These are phyloP conservation scores for Aspergillus clavatus DNA, from an alignment of 2,329 filamentous ascomycete species.

Conservation along the genomic window DNA sequence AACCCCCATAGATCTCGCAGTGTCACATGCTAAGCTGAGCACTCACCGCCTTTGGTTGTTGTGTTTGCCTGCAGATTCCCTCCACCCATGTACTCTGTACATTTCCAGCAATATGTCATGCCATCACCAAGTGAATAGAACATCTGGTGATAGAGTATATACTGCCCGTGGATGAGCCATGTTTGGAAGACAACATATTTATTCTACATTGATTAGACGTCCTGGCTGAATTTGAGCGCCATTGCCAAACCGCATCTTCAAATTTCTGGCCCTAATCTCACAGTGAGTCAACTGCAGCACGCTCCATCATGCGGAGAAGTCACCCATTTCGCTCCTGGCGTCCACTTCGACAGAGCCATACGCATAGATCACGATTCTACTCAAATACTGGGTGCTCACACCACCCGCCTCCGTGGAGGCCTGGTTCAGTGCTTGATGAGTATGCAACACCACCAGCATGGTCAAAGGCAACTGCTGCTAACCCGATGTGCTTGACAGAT, in stretches of 20 bases:
- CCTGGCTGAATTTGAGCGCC: slow-evolving; percentile 8
- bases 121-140: slow-evolving; percentile 3
- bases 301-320: slow-evolving; percentile 31
- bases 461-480: slow-evolving; percentile 8
- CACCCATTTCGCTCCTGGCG: slow-evolving; percentile 32
- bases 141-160: slow-evolving; percentile 4
- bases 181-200: slow-evolving; percentile 11
- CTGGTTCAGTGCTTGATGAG: slow-evolving; percentile 57
- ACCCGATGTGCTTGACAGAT: slow-evolving; percentile 52
- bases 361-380: slow-evolving; percentile 21
- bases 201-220: slow-evolving; percentile 7
- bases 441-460: slow-evolving; percentile 30
- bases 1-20: too few species aligned
- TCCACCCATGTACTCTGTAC: background rate
- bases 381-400: slow-evolving; percentile 21
- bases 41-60: slow-evolving; percentile 12
- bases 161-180: slow-evolving; percentile 12
- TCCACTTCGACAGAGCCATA: slow-evolving; percentile 20
- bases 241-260: slow-evolving; percentile 1
- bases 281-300: slow-evolving; percentile 26
- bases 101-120: slow-evolving; percentile 5
- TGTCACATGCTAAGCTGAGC: slow-evolving; percentile 11
- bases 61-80: background rate
- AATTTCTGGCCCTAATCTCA: slow-evolving; percentile 13
- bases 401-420: slow-evolving; percentile 53